Conservation (phyloP, 306 rosid genomes). For the Prunus davidiana region DNA sequence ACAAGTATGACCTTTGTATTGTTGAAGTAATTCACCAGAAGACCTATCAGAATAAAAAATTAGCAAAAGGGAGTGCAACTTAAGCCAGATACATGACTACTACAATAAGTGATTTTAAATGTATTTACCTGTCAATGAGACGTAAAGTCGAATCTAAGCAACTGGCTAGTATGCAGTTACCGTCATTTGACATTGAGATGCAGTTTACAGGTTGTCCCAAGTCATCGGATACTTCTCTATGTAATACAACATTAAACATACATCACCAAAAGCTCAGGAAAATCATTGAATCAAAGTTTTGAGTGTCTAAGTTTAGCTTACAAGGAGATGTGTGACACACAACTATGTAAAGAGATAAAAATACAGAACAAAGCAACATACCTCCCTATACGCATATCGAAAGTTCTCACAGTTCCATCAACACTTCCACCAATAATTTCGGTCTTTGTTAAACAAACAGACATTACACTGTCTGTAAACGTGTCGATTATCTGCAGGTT, state of each 20-base stretch:
- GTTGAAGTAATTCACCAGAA: slow-evolving; percentile 77
- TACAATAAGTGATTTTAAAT: not conserved
- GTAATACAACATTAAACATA: slow-evolving; percentile 2
- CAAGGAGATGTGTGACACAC: not conserved
- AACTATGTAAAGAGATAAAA: no score
- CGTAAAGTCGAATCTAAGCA: slow-evolving; percentile 83
- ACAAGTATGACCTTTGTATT: slow-evolving; percentile 80
- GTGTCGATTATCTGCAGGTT: slow-evolving; percentile 74
- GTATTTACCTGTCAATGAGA: slow-evolving; percentile 66
- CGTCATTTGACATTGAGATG: slow-evolving; percentile 89
- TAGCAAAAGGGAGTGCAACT: slow-evolving; percentile 1
- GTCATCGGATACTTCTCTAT: slow-evolving; percentile 76
- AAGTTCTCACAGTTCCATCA: slow-evolving; percentile 91
- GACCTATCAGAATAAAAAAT: slow-evolving; percentile 49
- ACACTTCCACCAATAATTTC: slow-evolving; percentile 93
- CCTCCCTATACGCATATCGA: slow-evolving; percentile 89
- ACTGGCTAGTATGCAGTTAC: slow-evolving; percentile 80
- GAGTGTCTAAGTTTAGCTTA: not conserved
- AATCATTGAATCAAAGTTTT: not conserved
- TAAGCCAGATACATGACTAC: slow-evolving; percentile 1
- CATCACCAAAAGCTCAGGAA: not conserved
- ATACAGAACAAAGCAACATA: slow-evolving; percentile 8
- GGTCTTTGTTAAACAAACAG: slow-evolving; percentile 75
- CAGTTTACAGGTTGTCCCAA: slow-evolving; percentile 92
- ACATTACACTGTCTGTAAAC: slow-evolving; percentile 85